Percentiles rank a stretch among this genome's conserved stretches.
phyloP scores from a whole-genome alignment of 108 stramenopile genomes.

The Skeletonema grethae region DNA sequence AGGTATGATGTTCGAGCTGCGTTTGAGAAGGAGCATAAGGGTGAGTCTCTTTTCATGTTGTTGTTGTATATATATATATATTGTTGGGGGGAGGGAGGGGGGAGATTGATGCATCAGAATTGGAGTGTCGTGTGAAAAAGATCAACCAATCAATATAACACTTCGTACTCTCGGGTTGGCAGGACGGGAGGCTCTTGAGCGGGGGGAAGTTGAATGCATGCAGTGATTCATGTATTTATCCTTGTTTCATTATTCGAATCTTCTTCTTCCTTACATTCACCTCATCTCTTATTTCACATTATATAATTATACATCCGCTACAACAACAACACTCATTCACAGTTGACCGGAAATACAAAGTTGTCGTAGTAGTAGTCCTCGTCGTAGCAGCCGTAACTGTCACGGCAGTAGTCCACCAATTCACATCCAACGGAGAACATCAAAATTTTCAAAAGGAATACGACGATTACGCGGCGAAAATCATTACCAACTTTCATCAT shows the following conservation, averaged over 20 bases:
- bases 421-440: constrained; percentile 8
- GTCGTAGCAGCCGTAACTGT: constrained; percentile 10
- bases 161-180: too few relatives aligned
- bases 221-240: too few relatives aligned
- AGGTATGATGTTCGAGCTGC: constrained; percentile 1
- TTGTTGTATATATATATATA: too few relatives aligned
- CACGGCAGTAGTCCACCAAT: constrained; percentile 1
- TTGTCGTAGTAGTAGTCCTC: constrained; percentile 5
- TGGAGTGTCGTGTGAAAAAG: too few relatives aligned
- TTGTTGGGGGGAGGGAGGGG: too few relatives aligned
- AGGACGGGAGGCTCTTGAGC: too few relatives aligned
- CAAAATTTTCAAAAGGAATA: constrained; percentile 2
- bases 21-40: constrained; percentile 4
- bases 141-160: too few relatives aligned
- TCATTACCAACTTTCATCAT: constrained; percentile 17
- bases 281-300: not conserved
- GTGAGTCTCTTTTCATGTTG: not conserved
- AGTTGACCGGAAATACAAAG: constrained; percentile 5
- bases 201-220: too few relatives aligned
- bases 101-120: too few relatives aligned
- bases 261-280: too few relatives aligned
- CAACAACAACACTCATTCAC: too few relatives aligned
- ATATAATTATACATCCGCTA: not conserved
- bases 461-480: constrained; percentile 6
- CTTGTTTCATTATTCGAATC: too few relatives aligned